Conservation (phyloP, 768 basidiomycete species). For the Russula vinacea region DNA sequence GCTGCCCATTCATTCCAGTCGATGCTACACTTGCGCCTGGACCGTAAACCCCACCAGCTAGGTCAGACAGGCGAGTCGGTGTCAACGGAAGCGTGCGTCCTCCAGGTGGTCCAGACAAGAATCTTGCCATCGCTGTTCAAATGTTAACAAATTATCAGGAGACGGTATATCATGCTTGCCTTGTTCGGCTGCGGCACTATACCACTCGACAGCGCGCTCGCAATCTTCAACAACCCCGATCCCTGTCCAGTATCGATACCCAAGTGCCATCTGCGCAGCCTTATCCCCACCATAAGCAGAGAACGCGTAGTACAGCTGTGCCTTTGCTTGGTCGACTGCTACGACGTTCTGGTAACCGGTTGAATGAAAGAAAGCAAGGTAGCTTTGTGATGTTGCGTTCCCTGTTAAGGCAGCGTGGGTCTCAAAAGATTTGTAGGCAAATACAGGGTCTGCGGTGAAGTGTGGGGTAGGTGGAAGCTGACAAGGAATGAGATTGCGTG, state of each 20-base stretch:
- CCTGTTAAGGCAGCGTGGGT: constrained; percentile 67
- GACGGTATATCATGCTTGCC: constrained; percentile 43
- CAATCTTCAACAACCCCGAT: constrained; percentile 90
- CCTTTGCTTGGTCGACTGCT: constrained; percentile 69
- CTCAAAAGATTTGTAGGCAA: constrained; percentile 62
- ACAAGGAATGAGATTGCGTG: constrained; percentile 1
- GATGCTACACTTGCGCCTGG: constrained; percentile 93
- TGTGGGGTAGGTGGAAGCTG: constrained; percentile 74
- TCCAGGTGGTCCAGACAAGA: constrained; percentile 83
- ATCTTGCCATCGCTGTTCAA: constrained; percentile 68
- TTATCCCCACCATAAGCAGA: constrained; percentile 84
- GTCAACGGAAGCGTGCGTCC: constrained; percentile 83
- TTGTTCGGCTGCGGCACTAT: constrained; percentile 84
- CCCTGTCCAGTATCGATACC: constrained; percentile 93
- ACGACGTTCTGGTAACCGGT: constrained; percentile 73
- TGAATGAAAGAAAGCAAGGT: constrained; percentile 84
- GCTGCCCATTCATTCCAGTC: constrained; percentile 66
- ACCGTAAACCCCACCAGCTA: constrained; percentile 90
- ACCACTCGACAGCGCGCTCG: constrained; percentile 79
- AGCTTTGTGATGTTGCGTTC: constrained; percentile 82
- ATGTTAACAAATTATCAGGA: constrained; percentile 12
- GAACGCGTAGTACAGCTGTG: constrained; percentile 91
- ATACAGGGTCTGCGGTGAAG: constrained; percentile 56
- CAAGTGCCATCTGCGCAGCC: constrained; percentile 89
- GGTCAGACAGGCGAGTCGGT: constrained; percentile 79